A percentile compares a stretch with the other conserved stretches of the same genome.
Evolutionary conservation across 768 basidiomycete genomes (phyloP).

Genomic region (Lactifluus piperatus): DNA sequence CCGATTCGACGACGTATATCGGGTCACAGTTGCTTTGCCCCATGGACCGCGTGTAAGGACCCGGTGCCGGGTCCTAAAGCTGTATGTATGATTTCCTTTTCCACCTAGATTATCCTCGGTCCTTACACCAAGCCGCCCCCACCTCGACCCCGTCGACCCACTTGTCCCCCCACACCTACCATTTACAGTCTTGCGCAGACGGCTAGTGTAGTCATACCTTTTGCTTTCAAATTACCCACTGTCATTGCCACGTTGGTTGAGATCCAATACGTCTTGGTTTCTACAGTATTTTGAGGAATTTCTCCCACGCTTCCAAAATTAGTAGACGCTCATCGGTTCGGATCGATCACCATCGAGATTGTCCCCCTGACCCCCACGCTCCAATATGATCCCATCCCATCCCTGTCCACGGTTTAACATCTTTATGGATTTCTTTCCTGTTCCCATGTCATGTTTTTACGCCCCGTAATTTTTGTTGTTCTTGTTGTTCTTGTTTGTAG

Average conservation of each 20-base stretch:
- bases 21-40: background rate
- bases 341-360: constrained; percentile 14
- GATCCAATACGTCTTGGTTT: background rate
- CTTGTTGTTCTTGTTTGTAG: background rate
- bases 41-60: background rate
- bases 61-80: background rate
- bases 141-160: background rate
- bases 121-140: background rate
- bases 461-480: background rate
- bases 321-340: background rate
- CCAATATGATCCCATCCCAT: constrained; percentile 8
- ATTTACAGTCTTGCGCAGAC: background rate
- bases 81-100: background rate
- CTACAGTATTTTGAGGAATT: background rate
- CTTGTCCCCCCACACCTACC: background rate
- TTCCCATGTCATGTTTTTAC: background rate
- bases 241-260: constrained; percentile 5
- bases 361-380: no score
- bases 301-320: constrained; percentile 5
- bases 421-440: background rate
- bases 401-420: background rate
- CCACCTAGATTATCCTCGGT: background rate
- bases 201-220: background rate
- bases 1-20: background rate
- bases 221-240: background rate